Evolutionary conservation across 768 basidiomycete genomes (phyloP).

Genomic region (Termitomyces sp.): DNA sequence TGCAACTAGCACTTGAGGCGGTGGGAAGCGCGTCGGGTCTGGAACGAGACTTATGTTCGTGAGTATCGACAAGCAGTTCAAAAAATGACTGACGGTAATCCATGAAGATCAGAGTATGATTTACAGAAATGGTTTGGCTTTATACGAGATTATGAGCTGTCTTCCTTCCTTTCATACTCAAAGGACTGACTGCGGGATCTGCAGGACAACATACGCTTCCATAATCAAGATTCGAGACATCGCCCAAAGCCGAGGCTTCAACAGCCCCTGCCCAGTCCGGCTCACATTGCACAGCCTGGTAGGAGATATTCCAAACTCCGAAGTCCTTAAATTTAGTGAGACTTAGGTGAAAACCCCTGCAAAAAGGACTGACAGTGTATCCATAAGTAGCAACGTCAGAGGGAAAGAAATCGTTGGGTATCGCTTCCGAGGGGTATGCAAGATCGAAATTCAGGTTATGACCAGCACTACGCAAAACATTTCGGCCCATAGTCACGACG

Average conservation of each 20-base stretch:
- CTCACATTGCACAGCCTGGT: slow-evolving; percentile 58
- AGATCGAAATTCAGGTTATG: slow-evolving; percentile 78
- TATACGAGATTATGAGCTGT: slow-evolving; percentile 21
- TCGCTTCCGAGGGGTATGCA: slow-evolving; percentile 67
- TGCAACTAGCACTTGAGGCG: neutral
- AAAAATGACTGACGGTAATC: slow-evolving; percentile 48
- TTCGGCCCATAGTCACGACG: neutral
- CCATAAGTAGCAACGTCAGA: slow-evolving; percentile 66
- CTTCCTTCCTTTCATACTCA: neutral
- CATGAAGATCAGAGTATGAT: slow-evolving; percentile 65
- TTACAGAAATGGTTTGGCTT: slow-evolving; percentile 52
- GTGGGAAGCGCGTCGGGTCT: slow-evolving; percentile 35
- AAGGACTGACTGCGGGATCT: slow-evolving; percentile 47
- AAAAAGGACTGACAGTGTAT: slow-evolving; percentile 26
- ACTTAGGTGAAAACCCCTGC: neutral
- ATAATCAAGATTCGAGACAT: slow-evolving; percentile 48
- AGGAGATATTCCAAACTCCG: slow-evolving; percentile 82
- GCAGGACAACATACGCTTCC: slow-evolving; percentile 68
- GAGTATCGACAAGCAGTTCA: neutral
- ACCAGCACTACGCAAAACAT: slow-evolving; percentile 44
- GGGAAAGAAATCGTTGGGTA: slow-evolving; percentile 71
- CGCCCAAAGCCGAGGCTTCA: slow-evolving; percentile 60
- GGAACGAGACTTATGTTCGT: neutral
- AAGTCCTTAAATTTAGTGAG: slow-evolving; percentile 50
- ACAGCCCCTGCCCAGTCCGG: slow-evolving; percentile 59